phyloP scores from a whole-genome alignment of 768 basidiomycete species.

The Psilocybe azurescens region DNA sequence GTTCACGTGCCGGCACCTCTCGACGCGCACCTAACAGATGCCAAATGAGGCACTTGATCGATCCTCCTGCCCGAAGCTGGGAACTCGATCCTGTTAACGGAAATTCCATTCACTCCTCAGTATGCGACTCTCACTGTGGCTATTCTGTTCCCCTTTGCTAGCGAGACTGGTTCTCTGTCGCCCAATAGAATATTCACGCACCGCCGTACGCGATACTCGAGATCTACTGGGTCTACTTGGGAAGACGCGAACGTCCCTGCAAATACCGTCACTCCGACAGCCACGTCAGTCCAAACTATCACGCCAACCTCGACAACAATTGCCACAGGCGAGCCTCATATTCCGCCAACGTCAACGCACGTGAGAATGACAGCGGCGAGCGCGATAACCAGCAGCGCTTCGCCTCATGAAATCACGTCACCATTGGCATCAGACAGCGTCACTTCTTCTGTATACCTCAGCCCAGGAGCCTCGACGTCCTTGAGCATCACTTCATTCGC shows the following conservation, averaged over 20 bases:
- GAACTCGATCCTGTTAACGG: not conserved
- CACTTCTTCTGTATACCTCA: not conserved
- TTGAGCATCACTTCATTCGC: not conserved
- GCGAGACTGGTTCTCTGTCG: constrained; percentile 1
- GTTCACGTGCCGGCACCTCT: not conserved
- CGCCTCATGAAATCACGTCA: not conserved
- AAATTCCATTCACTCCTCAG: not conserved
- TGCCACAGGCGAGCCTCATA: not conserved
- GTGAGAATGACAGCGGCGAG: not conserved
- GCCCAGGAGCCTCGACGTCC: not conserved
- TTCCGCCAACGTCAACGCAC: not conserved
- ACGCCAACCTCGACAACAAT: not conserved
- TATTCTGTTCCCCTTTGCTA: not conserved
- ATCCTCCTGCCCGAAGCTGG: not conserved
- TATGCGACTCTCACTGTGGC: not conserved
- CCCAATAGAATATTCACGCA: not conserved
- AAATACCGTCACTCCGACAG: not conserved
- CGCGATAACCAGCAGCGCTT: not conserved
- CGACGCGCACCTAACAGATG: too few relatives aligned
- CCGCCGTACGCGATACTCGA: not conserved
- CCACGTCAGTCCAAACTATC: not conserved
- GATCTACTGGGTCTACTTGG: constrained; percentile 7
- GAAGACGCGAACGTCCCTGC: constrained; percentile 1
- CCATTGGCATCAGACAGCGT: not conserved
- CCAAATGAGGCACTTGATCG: not conserved